phyloP scores from a whole-genome alignment of 495 filamentous ascomycete species.

The Podospora appendiculata region DNA sequence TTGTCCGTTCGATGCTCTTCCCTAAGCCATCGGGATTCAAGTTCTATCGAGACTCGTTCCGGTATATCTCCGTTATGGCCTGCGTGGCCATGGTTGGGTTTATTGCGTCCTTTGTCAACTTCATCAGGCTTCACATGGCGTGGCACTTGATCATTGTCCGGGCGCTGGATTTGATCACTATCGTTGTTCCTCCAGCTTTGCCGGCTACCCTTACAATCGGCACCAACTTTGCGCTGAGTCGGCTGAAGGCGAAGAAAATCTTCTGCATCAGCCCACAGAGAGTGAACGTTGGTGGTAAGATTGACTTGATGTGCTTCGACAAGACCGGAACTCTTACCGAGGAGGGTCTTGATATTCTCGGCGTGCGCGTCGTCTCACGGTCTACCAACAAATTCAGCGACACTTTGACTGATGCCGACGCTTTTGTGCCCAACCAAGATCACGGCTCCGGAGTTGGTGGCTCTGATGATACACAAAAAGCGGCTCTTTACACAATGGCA shows the following conservation, averaged over 20 bases:
- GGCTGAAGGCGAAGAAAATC: slow-evolving; percentile 79
- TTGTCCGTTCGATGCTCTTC: slow-evolving; percentile 98
- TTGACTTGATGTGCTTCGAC: slow-evolving; percentile 96
- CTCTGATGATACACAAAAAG: slow-evolving; percentile 57
- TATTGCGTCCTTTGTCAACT: slow-evolving; percentile 84
- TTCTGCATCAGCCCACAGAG: slow-evolving; percentile 97
- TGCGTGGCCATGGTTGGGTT: slow-evolving; percentile 84
- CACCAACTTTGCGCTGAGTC: slow-evolving; percentile 85
- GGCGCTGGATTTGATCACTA: slow-evolving; percentile 93
- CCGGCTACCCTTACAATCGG: slow-evolving; percentile 95
- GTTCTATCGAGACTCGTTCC: slow-evolving; percentile 95
- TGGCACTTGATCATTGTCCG: slow-evolving; percentile 88
- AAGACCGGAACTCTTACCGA: slow-evolving; percentile 98
- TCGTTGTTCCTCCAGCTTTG: slow-evolving; percentile 94
- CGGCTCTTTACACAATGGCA: slow-evolving; percentile 86
- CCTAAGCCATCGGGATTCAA: slow-evolving; percentile 97
- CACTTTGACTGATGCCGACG: slow-evolving; percentile 36
- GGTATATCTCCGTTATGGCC: slow-evolving; percentile 96
- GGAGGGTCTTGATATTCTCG: slow-evolving; percentile 92
- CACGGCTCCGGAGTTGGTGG: slow-evolving; percentile 49
- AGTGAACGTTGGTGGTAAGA: slow-evolving; percentile 91
- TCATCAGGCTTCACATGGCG: slow-evolving; percentile 69
- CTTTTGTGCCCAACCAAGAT: slow-evolving; percentile 45
- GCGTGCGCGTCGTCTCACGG: slow-evolving; percentile 64
- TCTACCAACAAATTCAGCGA: slow-evolving; percentile 48